Conservation (phyloP, 805 yeast species). For the Saitoella complicata region DNA sequence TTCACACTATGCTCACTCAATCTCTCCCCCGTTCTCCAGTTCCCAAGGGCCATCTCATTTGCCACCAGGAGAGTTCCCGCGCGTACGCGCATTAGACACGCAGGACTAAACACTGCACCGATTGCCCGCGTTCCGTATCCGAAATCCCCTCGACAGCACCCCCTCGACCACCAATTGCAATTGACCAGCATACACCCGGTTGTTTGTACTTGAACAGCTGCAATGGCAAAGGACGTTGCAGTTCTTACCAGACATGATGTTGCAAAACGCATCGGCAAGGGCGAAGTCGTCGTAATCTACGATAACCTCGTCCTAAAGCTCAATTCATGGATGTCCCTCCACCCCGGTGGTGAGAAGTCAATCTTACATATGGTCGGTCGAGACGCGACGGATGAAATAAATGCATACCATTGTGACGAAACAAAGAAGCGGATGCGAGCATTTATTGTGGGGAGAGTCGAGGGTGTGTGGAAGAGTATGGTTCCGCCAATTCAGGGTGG, state of each 20-base stretch:
- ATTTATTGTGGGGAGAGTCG: constrained; percentile 52
- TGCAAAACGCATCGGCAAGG: constrained; percentile 44
- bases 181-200: constrained; percentile 8
- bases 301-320: constrained; percentile 44
- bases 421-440: constrained; percentile 35
- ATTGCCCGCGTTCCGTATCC: no score
- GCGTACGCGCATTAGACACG: no score
- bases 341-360: constrained; percentile 85
- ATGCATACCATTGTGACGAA: constrained; percentile 57
- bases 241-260: constrained; percentile 31
- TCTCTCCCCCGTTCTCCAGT: no score
- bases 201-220: background rate
- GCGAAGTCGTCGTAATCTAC: constrained; percentile 56
- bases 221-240: constrained; percentile 1
- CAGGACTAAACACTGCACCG: no score
- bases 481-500: constrained; percentile 88
- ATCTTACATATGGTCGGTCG: constrained; percentile 72
- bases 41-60: no score
- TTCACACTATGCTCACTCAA: no score
- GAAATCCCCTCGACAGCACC: no score
- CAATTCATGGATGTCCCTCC: constrained; percentile 52
- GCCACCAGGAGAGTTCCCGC: no score
- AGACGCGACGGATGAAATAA: constrained; percentile 84
- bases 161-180: constrained; percentile 7
- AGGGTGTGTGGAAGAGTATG: constrained; percentile 52